Evolutionary conservation across 73 alveolate species (phyloP).

Genomic region (Breviolum minutum): DNA sequence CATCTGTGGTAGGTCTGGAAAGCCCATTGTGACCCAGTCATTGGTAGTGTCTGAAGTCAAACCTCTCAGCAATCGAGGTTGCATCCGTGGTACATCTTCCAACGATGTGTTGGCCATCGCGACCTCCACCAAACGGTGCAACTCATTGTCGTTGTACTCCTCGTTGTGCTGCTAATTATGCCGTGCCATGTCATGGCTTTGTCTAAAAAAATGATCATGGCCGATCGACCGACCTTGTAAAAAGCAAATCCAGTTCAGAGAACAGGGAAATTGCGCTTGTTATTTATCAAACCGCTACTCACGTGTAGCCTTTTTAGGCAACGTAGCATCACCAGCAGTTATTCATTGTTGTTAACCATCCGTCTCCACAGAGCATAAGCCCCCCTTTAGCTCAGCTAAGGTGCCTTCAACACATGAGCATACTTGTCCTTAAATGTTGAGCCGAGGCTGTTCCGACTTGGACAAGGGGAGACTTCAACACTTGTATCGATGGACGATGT

Average conservation of each 20-base stretch:
- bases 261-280: not conserved
- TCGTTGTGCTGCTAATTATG: not conserved
- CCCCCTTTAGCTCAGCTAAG: too few relatives aligned
- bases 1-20: constrained; percentile 77
- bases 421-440: constrained; percentile 2
- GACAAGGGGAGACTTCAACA: not conserved
- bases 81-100: constrained; percentile 91
- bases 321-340: too few relatives aligned
- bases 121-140: constrained; percentile 73
- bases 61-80: constrained; percentile 84
- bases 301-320: too few relatives aligned
- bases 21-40: constrained; percentile 94
- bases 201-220: too few relatives aligned
- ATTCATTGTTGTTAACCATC: too few relatives aligned
- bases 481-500: too few relatives aligned
- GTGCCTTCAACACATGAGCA: constrained; percentile 75
- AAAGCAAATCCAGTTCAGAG: not conserved
- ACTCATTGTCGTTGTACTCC: constrained; percentile 89
- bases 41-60: constrained; percentile 85
- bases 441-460: not conserved
- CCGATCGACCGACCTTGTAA: too few relatives aligned
- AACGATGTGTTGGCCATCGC: constrained; percentile 92
- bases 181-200: not conserved
- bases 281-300: too few relatives aligned
- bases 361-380: too few relatives aligned